Base-by-base conservation (phyloP, 495 filamentous ascomycete species). In the Xylaria intraflava region DNA sequence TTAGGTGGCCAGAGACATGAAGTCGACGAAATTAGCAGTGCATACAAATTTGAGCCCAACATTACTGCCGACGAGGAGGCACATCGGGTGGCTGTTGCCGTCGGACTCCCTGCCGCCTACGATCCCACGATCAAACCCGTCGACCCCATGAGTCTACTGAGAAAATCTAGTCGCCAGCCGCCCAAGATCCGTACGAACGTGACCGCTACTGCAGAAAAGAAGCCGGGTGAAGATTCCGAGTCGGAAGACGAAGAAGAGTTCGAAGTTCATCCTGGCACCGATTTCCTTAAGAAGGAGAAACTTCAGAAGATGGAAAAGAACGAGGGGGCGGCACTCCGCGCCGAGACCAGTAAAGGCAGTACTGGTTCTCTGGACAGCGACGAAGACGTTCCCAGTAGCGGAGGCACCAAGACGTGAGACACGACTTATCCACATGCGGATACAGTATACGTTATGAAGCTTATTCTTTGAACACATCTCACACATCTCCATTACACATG, bases 1-100 rank as follows among this genome's bases (percentile, higher is more conserved):
- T 68, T 96, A 10, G 81, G 87, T 26, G 81, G 82, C n/a, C 83
- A 80, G 53, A 72, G 77, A 31, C 83, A 84, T 64, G 73, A 79
- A 60, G 74, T 72, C 58, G 60, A 79, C 62, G 62, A 70, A 64
- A 62, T 66, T 11, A 69, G 65, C 51, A 72, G 66, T 46, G 58
- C 70, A 4, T 77, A 75, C 53, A 75, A 79, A 64, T 61, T 78
- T 31, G 69, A 77, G 60, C 64, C 67, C 26, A 58, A 65, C 22
- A 65, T 78, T 12, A 71, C 74, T 10, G 74, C 56, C 17, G 75
- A 85, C 57, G 81, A 84, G 53, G 87, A 90, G 66, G 85, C 86
- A 12, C 77, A 82, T 50, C 82, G 79, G 6, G 86, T 90, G 1
- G 86, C 86, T 1, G 78, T 79, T 55, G 87, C 86, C 2, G 76